Evolutionary conservation across 202 grass and related monocot genomes (phyloP).

Genomic region (Musa balbisiana): DNA sequence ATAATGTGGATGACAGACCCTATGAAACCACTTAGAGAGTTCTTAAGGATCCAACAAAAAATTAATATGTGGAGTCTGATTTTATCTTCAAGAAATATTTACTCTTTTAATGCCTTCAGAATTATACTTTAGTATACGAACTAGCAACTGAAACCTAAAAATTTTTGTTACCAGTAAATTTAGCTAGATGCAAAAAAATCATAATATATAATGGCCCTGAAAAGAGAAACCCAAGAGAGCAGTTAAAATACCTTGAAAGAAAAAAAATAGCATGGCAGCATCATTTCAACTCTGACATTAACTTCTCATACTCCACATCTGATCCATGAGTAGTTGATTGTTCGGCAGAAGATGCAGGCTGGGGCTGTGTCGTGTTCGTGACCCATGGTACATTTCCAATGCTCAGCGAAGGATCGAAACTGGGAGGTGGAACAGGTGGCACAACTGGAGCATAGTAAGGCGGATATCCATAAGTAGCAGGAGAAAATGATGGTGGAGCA

Average conservation of each 20-base stretch:
- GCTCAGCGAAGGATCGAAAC: slow-evolving; percentile 56
- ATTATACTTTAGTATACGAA: background rate
- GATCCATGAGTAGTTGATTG: slow-evolving; percentile 40
- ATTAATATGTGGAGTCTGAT: background rate
- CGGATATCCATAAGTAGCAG: slow-evolving; percentile 49
- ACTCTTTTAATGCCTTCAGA: background rate
- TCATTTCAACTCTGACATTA: slow-evolving; percentile 98
- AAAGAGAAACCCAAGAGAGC: slow-evolving; percentile 5
- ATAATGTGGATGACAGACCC: background rate
- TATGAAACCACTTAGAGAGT: background rate
- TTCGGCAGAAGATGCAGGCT: slow-evolving; percentile 30
- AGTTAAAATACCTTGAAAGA: slow-evolving; percentile 41
- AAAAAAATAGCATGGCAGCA: slow-evolving; percentile 18
- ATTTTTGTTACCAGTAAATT: background rate
- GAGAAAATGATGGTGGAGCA: slow-evolving; percentile 28
- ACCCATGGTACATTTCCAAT: slow-evolving; percentile 71
- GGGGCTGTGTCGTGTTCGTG: slow-evolving; percentile 33
- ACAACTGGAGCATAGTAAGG: slow-evolving; percentile 50
- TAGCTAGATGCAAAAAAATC: too few relatives aligned
- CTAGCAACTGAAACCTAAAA: background rate
- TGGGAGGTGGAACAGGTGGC: slow-evolving; percentile 41
- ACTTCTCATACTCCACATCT: slow-evolving; percentile 82
- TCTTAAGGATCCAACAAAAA: background rate
- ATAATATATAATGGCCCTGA: background rate
- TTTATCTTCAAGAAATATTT: background rate